These are phyloP conservation scores for Stephania cephalantha DNA, from an alignment of 164 flowering plant species.

Conservation along the genomic window DNA sequence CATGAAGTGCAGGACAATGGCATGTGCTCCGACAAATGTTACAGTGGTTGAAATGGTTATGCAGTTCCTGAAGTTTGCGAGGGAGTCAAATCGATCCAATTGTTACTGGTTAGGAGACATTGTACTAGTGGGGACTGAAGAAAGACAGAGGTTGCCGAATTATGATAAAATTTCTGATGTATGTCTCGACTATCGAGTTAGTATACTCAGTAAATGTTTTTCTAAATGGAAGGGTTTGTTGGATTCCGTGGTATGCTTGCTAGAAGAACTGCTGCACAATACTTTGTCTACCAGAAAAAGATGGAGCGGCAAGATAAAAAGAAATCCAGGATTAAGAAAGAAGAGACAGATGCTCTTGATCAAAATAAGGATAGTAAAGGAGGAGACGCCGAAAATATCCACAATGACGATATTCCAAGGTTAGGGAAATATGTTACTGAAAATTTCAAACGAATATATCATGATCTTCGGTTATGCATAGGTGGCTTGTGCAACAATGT, in stretches of 20 bases:
- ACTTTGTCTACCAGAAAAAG: neutral
- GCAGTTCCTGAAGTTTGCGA: slow-evolving; percentile 25
- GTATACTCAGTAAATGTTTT: slow-evolving; percentile 25
- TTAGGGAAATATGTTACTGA: slow-evolving; percentile 25
- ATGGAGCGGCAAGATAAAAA: neutral
- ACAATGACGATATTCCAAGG: slow-evolving; percentile 6
- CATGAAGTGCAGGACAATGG: slow-evolving; percentile 37
- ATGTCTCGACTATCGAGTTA: slow-evolving; percentile 40
- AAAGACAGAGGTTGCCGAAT: slow-evolving; percentile 36
- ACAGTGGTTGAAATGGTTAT: slow-evolving; percentile 35
- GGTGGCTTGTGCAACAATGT: slow-evolving; percentile 31
- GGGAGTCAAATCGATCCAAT: slow-evolving; percentile 5
- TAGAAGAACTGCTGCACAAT: slow-evolving; percentile 20
- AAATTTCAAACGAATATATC: slow-evolving; percentile 8
- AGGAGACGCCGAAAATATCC: neutral
- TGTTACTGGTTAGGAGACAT: slow-evolving; percentile 44
- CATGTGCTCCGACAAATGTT: slow-evolving; percentile 50
- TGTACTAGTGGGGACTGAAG: slow-evolving; percentile 41
- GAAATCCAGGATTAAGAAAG: neutral
- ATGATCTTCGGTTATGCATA: slow-evolving; percentile 16
- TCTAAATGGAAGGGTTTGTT: slow-evolving; percentile 34
- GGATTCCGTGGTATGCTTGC: slow-evolving; percentile 25
- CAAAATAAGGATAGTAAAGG: neutral
- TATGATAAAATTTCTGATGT: slow-evolving; percentile 30
- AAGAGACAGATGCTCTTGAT: neutral